Evolutionary conservation across 1,139 yeast genomes (phyloP).

Genomic region (Yamadazyma buinensis): DNA sequence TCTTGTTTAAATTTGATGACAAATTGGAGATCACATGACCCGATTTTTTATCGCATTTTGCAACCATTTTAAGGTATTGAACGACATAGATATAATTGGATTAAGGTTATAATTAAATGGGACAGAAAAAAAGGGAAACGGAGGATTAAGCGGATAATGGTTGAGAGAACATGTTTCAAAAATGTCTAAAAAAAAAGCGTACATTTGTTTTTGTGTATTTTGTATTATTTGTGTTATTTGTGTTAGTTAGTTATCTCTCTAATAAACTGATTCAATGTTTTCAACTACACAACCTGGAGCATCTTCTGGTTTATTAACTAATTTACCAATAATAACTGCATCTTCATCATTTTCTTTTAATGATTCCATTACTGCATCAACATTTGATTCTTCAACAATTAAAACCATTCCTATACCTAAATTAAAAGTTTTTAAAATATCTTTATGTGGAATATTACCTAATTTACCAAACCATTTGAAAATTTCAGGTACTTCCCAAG

Average conservation of each 20-base stretch:
- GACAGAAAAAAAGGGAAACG: no score
- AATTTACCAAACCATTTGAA: slow-evolving; percentile 92
- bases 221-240: neutral
- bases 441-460: slow-evolving; percentile 84
- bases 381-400: slow-evolving; percentile 67
- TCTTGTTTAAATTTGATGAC: no score
- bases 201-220: neutral
- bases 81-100: no score
- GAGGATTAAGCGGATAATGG: no score
- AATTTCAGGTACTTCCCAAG: slow-evolving; percentile 83
- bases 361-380: slow-evolving; percentile 48
- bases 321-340: slow-evolving; percentile 74
- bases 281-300: slow-evolving; percentile 60
- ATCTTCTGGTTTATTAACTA: slow-evolving; percentile 51
- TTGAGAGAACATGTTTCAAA: no score
- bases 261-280: slow-evolving; percentile 40
- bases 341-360: slow-evolving; percentile 68
- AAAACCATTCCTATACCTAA: slow-evolving; percentile 97
- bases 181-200: no score
- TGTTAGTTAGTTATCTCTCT: neutral
- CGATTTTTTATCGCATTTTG: neutral
- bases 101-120: no score
- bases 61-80: slow-evolving; percentile 1
- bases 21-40: no score
- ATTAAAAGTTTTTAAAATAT: slow-evolving; percentile 86